Conservation (phyloP, 805 yeast genomes). For the Myxozyma geophila region DNA sequence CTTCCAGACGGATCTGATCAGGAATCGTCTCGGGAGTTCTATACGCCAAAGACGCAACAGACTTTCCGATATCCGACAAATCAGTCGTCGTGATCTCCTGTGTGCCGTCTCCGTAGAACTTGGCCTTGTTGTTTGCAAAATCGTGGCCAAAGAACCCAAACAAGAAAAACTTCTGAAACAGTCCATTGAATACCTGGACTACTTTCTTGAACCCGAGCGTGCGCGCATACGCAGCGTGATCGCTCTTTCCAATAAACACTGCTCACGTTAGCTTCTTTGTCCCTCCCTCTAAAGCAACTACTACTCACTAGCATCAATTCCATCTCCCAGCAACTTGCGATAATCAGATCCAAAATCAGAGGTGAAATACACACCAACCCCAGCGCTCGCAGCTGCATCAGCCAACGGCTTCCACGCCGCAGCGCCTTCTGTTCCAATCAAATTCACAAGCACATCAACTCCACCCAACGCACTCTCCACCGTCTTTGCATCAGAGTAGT, state of each 20-base stretch:
- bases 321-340: conserved; percentile 4
- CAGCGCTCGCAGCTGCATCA: conserved; percentile 47
- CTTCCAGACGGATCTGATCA: conserved; percentile 33
- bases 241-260: conserved; percentile 28
- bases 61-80: conserved; percentile 39
- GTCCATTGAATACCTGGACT: conserved; percentile 37
- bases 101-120: conserved; percentile 33
- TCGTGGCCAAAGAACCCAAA: conserved; percentile 27
- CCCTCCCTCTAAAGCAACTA: too few relatives aligned
- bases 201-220: conserved; percentile 39
- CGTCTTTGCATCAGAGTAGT: conserved; percentile 39
- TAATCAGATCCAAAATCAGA: conserved; percentile 62
- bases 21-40: conserved; percentile 38
- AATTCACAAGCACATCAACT: conserved; percentile 57
- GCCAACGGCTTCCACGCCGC: conserved; percentile 47
- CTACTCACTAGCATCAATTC: conserved; percentile 10
- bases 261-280: background rate
- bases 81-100: conserved; percentile 34
- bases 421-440: conserved; percentile 50
- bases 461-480: conserved; percentile 48
- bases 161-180: conserved; percentile 33
- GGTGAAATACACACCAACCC: conserved; percentile 59
- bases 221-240: conserved; percentile 32
- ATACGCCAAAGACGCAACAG: conserved; percentile 38
- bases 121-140: conserved; percentile 19